Evolutionary conservation across 1,284 basidiomycete genomes (phyloP), one percentile per base, ranked within the genome.

Genomic region (Irpex lacteus): DNA sequence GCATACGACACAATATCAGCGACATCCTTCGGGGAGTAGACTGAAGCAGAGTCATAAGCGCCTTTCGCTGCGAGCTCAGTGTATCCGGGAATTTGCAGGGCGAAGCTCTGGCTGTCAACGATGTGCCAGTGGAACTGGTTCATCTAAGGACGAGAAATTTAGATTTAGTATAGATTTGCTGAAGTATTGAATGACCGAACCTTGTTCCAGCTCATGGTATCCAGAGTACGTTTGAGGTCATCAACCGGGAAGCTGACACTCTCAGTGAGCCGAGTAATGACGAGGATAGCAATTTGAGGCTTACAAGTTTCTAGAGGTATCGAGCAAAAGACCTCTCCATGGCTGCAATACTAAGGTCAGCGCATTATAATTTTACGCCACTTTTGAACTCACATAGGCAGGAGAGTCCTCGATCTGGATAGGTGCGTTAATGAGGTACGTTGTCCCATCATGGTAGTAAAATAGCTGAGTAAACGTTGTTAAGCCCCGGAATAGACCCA

Each of bases 181-280:
- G 36, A 55, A 36, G 32, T 6, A 5, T 34, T 34, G 6, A 6
- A 36, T 36, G 54, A 9, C 64, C 80, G 73, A 60, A 93, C 87
- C 81, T 98, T 98, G 68, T 91, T 90, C 84, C 86, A 88, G 65
- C 89, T 89, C 94, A 96, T 95, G 1, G 91, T 88, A 68, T 95
- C 90, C 18, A 98, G 74, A 5, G 89, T 91, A 37, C 88, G 84
- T 63, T 88, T 82, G 71, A 96, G 85, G 69, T 91, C 88, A 0
- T 72, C 58, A 5, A 90, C 81, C 0, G 90, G 83, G 77, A 89
- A 92, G 73, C 90, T 91, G 66, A 6, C 5, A 47, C 5, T 47
- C 40, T 4, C 11, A 15, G 4, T 47, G 4, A 47, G 11, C 3
- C 5, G 6, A 1, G 32, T 36, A 59, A 21, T 60, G 1, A 21